Conservation (phyloP, 2,329 filamentous ascomycete genomes). For the Beauveria pseudobassiana region DNA sequence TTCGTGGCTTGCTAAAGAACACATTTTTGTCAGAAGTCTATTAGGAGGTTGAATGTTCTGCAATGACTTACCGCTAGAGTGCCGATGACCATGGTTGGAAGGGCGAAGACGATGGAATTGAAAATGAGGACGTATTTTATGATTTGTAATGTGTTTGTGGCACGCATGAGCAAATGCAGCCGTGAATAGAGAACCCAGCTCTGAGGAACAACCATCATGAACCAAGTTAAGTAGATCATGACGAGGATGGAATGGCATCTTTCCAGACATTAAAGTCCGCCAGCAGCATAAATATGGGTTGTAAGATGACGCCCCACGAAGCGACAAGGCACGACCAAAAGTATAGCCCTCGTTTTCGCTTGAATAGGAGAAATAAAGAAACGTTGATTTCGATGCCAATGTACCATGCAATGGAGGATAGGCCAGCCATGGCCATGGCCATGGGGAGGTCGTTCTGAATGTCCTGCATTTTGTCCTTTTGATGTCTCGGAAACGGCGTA, state of each 20-base stretch:
- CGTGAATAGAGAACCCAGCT: conserved; percentile 53
- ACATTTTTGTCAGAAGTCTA: neutral
- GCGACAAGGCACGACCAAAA: conserved; percentile 26
- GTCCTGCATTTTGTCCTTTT: conserved; percentile 11
- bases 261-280: conserved; percentile 22
- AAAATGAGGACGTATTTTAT: conserved; percentile 48
- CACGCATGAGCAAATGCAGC: conserved; percentile 49
- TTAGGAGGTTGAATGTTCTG: neutral
- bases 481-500: neutral
- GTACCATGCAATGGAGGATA: conserved; percentile 27
- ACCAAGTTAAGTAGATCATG: conserved; percentile 18
- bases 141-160: conserved; percentile 35
- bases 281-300: conserved; percentile 36
- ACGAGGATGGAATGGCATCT: conserved; percentile 10
- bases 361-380: conserved; percentile 23
- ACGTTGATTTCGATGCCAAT: conserved; percentile 23
- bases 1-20: conserved; percentile 21
- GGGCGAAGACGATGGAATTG: conserved; percentile 43
- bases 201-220: conserved; percentile 49
- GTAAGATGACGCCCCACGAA: conserved; percentile 21
- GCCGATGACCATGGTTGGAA: conserved; percentile 45
- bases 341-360: conserved; percentile 21
- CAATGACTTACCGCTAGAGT: conserved; percentile 36
- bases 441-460: conserved; percentile 16
- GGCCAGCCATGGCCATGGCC: conserved; percentile 29